Conservation (phyloP, 192 early-diverging fungal species). For the Podochytrium sp. region DNA sequence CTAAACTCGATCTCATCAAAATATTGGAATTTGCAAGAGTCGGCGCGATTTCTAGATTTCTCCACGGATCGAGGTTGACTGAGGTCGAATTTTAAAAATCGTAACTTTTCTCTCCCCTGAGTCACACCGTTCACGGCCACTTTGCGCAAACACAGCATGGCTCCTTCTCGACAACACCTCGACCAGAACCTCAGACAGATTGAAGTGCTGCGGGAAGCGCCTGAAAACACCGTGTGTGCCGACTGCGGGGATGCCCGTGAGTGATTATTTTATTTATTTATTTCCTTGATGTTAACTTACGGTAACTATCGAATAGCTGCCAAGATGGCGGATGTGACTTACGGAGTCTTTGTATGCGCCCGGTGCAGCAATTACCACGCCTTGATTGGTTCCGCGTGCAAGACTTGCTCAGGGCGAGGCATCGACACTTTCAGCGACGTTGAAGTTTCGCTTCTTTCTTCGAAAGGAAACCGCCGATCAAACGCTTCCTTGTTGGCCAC, state of each 20-base stretch:
- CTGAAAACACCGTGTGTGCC: conserved; percentile 53
- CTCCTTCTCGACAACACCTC: no score
- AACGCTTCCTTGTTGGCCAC: conserved; percentile 20
- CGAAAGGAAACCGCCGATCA: conserved; percentile 38
- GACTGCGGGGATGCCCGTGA: conserved; percentile 47
- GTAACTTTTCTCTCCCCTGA: no score
- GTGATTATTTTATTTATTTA: not conserved
- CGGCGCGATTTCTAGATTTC: no score
- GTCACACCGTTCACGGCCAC: no score
- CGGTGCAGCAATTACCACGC: conserved; percentile 48
- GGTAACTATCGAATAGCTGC: conserved; percentile 26
- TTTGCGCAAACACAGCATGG: no score
- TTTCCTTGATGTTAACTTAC: not conserved
- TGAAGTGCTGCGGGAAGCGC: conserved; percentile 40
- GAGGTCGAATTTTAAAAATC: no score
- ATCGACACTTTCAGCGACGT: conserved; percentile 90
- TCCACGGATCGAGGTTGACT: no score
- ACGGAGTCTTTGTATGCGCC: conserved; percentile 50
- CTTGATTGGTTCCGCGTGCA: conserved; percentile 75
- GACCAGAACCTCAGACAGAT: conserved; percentile 42
- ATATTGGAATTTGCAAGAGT: no score
- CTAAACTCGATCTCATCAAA: no score
- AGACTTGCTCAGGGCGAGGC: conserved; percentile 86
- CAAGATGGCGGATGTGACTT: conserved; percentile 46
- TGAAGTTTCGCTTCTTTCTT: conserved; percentile 67